phyloP scores from a whole-genome alignment of 495 filamentous ascomycete species.

The Neurospora sp. region DNA sequence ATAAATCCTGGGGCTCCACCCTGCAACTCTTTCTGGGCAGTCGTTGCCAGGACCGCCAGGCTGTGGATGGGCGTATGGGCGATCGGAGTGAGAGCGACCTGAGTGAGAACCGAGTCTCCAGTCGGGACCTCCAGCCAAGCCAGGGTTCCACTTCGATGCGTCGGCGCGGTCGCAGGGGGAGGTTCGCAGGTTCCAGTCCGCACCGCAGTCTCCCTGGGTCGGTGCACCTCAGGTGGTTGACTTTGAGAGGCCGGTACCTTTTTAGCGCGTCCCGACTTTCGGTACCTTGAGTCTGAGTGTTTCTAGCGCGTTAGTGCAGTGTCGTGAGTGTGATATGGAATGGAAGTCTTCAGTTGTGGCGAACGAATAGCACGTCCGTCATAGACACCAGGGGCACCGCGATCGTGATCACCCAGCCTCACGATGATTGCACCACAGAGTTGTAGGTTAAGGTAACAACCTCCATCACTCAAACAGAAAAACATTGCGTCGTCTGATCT shows the following conservation, averaged over 20 bases:
- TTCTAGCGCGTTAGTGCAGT: background rate
- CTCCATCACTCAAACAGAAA: background rate
- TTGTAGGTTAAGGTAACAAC: background rate
- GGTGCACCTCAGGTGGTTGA: background rate
- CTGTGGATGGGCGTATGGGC: background rate
- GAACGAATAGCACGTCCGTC: background rate
- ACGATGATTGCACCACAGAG: background rate
- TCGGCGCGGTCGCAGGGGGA: background rate
- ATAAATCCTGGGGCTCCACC: slow-evolving; percentile 23
- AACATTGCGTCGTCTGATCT: background rate
- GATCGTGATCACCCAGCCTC: background rate
- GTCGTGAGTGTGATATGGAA: background rate
- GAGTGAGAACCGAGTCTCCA: background rate
- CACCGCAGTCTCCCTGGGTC: background rate
- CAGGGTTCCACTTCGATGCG: background rate
- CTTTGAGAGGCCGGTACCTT: background rate
- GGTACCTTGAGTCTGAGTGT: background rate
- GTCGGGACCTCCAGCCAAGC: background rate
- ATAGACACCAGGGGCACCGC: background rate
- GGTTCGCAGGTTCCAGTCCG: background rate
- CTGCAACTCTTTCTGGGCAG: slow-evolving; percentile 2
- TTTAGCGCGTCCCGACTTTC: background rate
- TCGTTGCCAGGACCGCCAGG: background rate
- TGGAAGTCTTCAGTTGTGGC: background rate
- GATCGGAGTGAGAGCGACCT: background rate